Conservation (phyloP, 2,329 filamentous ascomycete species). For the Coniosporium uncinatum region DNA sequence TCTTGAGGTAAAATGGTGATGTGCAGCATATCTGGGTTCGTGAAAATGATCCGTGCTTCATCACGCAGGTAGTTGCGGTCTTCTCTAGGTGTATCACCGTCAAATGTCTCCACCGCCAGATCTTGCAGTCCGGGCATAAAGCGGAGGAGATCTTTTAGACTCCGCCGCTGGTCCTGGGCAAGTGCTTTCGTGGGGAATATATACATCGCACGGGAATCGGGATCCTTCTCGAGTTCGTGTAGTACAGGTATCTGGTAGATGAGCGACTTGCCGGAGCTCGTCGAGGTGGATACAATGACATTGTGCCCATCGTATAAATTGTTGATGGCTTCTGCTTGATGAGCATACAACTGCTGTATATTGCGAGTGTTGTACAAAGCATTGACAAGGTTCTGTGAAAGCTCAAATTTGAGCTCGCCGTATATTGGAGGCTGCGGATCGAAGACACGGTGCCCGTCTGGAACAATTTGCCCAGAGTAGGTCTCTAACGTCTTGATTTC, state of each 20-base stretch:
- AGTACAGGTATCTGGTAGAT: conserved; percentile 96
- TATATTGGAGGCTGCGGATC: conserved; percentile 78
- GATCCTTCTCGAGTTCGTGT: conserved; percentile 76
- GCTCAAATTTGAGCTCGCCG: conserved; percentile 76
- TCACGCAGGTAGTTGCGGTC: conserved; percentile 79
- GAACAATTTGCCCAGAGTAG: conserved; percentile 92
- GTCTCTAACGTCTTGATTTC: conserved; percentile 79
- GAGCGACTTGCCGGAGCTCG: conserved; percentile 94
- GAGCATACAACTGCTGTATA: conserved; percentile 82
- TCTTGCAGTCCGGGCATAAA: conserved; percentile 77
- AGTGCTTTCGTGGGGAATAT: conserved; percentile 98
- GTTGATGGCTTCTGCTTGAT: conserved; percentile 94
- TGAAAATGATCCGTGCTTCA: conserved; percentile 89
- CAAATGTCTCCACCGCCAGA: conserved; percentile 84
- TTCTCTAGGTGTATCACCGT: conserved; percentile 86
- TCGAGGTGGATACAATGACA: conserved; percentile 92
- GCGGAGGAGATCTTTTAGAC: conserved; percentile 75
- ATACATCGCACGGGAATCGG: conserved; percentile 81
- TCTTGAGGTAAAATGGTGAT: conserved; percentile 92
- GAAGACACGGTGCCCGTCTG: conserved; percentile 87
- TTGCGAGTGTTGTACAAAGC: conserved; percentile 88
- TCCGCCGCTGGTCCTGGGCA: conserved; percentile 89
- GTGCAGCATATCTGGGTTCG: conserved; percentile 97
- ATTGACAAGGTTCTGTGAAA: conserved; percentile 93
- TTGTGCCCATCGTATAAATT: conserved; percentile 74